Percentiles rank a stretch among this genome's conserved stretches.
phyloP scores from a whole-genome alignment of 805 yeast genomes.

The Spathaspora passalidarum region DNA sequence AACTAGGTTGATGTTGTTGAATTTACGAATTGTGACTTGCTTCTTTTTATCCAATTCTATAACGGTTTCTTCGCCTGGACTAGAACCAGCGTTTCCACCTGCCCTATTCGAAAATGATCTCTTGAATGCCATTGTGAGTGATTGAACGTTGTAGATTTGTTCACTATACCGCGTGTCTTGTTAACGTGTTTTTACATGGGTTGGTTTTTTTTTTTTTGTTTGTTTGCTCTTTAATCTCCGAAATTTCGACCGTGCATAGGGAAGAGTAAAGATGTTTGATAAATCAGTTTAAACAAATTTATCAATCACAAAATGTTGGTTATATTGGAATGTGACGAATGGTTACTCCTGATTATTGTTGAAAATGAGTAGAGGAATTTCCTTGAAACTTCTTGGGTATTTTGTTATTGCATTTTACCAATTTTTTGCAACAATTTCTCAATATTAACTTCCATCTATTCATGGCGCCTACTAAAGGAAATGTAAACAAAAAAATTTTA shows the following conservation, averaged over 20 bases:
- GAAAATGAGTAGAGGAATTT: too few species aligned
- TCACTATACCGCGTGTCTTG: not conserved
- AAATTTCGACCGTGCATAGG: too few species aligned
- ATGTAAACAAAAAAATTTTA: too few species aligned
- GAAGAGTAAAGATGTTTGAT: too few species aligned
- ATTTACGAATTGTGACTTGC: conserved; percentile 69
- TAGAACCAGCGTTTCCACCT: conserved; percentile 2
- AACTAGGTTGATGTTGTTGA: conserved; percentile 62
- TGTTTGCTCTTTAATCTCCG: too few species aligned
- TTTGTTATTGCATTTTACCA: not conserved
- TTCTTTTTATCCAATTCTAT: conserved; percentile 44
- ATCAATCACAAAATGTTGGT: too few species aligned
- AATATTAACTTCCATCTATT: too few species aligned
- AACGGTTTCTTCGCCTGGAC: conserved; percentile 10
- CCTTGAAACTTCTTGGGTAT: too few species aligned
- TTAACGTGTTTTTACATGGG: not conserved
- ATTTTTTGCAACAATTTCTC: not conserved
- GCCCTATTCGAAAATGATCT: conserved; percentile 3
- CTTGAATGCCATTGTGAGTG: conserved; percentile 14
- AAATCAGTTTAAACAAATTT: too few species aligned
- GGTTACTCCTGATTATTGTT: too few species aligned
- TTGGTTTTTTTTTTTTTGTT: not conserved
- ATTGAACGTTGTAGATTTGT: not conserved
- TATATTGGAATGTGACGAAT: too few species aligned
- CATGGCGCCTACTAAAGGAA: too few species aligned